Percentiles rank a stretch among this genome's conserved stretches.
These are phyloP conservation scores for Gossypium ekmanianum DNA, from an alignment of 345 rosid species.

Conservation along the genomic window DNA sequence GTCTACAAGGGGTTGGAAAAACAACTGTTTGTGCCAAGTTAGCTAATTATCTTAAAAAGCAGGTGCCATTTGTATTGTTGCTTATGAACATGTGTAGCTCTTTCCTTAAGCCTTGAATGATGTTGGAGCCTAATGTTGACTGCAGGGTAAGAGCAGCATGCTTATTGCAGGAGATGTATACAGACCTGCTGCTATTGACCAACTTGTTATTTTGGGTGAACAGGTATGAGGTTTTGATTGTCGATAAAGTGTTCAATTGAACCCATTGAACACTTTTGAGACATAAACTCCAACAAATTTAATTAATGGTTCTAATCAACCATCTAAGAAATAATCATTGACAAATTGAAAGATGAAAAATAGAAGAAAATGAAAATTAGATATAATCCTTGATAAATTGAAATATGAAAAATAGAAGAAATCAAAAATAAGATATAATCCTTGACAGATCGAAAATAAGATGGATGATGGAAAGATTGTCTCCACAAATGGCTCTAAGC, in stretches of 20 bases:
- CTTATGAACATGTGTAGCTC: not conserved
- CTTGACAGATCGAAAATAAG: no score
- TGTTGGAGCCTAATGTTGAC: not conserved
- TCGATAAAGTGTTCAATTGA: not conserved
- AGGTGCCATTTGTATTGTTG: conserved; percentile 38
- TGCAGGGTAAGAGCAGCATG: conserved; percentile 88
- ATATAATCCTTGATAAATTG: no score
- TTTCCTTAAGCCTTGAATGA: conserved; percentile 21
- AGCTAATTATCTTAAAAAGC: conserved; percentile 88
- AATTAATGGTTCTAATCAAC: no score
- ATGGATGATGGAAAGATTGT: no score
- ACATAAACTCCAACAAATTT: no score
- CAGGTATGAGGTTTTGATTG: conserved; percentile 51
- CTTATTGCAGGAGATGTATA: conserved; percentile 98
- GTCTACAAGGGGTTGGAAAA: conserved; percentile 97
- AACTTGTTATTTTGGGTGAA: conserved; percentile 88
- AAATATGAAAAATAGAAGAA: no score
- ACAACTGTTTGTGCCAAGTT: conserved; percentile 94
- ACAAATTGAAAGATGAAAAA: no score
- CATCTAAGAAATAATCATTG: no score
- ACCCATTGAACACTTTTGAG: no score
- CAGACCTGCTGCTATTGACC: conserved; percentile 97
- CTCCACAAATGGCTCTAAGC: no score
- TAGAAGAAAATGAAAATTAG: no score
- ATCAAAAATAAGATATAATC: no score